phyloP scores from a whole-genome alignment of 2,329 filamentous ascomycete genomes.

The Cadophora malorum region DNA sequence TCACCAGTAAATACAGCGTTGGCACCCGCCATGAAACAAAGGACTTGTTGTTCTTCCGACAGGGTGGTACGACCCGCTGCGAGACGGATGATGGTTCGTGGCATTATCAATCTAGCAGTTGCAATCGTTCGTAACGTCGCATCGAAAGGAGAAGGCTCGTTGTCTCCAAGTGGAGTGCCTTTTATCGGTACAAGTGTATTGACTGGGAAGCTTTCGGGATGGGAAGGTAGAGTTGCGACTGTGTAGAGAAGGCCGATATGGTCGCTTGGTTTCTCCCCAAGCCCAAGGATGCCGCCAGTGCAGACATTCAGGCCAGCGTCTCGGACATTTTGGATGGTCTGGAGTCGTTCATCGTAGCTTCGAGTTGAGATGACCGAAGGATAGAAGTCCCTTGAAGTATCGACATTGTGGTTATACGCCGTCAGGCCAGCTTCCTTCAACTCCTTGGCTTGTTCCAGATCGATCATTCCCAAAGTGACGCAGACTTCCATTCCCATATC shows the following conservation, averaged over 20 bases:
- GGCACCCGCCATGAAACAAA: slow-evolving; percentile 89
- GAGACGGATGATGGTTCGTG: slow-evolving; percentile 83
- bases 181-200: slow-evolving; percentile 92
- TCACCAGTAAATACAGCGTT: slow-evolving; percentile 96
- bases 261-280: slow-evolving; percentile 80
- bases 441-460: slow-evolving; percentile 78
- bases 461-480: slow-evolving; percentile 94
- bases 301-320: slow-evolving; percentile 90
- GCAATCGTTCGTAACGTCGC: slow-evolving; percentile 83
- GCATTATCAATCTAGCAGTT: slow-evolving; percentile 83
- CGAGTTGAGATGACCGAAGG: slow-evolving; percentile 85
- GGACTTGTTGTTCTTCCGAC: slow-evolving; percentile 84
- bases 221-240: slow-evolving; percentile 77
- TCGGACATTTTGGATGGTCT: slow-evolving; percentile 79
- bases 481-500: slow-evolving; percentile 88
- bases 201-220: slow-evolving; percentile 90
- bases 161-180: slow-evolving; percentile 83
- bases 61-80: slow-evolving; percentile 85
- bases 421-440: slow-evolving; percentile 85
- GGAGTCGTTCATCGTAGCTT: slow-evolving; percentile 84
- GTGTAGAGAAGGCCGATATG: slow-evolving; percentile 85
- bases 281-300: slow-evolving; percentile 84
- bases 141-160: slow-evolving; percentile 75
- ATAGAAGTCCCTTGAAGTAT: slow-evolving; percentile 89
- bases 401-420: slow-evolving; percentile 94